Percentiles rank a stretch among this genome's conserved stretches.
phyloP scores from a whole-genome alignment of 768 basidiomycete species.

The Pholiota molesta region DNA sequence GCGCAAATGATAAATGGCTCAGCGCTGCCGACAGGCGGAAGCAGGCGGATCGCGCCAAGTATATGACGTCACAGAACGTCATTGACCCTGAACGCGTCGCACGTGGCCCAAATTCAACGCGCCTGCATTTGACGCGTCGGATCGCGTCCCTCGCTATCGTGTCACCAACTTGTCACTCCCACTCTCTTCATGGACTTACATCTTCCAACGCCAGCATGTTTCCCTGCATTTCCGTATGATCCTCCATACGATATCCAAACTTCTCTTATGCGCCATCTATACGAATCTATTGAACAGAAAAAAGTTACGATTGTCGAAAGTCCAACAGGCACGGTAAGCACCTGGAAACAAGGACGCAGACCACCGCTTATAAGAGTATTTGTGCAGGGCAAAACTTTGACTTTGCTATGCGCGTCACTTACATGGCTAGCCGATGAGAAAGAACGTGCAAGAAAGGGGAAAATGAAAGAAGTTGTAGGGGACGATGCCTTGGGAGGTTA shows the following conservation, averaged over 20 bases:
- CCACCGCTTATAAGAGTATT: background rate
- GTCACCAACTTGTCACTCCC: too few species aligned
- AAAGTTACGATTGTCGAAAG: slow-evolving; percentile 86
- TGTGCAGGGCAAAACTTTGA: slow-evolving; percentile 84
- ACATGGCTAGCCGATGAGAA: slow-evolving; percentile 77
- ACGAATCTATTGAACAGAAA: slow-evolving; percentile 71
- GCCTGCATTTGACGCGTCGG: background rate
- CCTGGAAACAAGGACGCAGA: background rate
- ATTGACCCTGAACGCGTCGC: slow-evolving; percentile 19
- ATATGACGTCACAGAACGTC: slow-evolving; percentile 9
- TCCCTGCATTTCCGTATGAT: slow-evolving; percentile 83
- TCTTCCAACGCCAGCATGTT: slow-evolving; percentile 66
- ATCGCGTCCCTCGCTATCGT: background rate
- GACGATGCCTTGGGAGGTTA: slow-evolving; percentile 33
- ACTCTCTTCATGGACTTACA: slow-evolving; percentile 32
- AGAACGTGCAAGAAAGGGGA: slow-evolving; percentile 68
- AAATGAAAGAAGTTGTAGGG: slow-evolving; percentile 44
- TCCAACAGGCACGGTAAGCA: slow-evolving; percentile 83
- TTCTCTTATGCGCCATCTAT: slow-evolving; percentile 88
- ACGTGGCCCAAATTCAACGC: slow-evolving; percentile 17
- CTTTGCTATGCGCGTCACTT: slow-evolving; percentile 73
- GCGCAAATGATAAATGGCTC: too few species aligned
- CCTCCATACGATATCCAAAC: slow-evolving; percentile 85
- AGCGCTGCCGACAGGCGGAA: too few species aligned
- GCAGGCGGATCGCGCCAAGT: background rate